phyloP scores from a whole-genome alignment of 768 basidiomycete genomes.

The Leccinum ochraceum region DNA sequence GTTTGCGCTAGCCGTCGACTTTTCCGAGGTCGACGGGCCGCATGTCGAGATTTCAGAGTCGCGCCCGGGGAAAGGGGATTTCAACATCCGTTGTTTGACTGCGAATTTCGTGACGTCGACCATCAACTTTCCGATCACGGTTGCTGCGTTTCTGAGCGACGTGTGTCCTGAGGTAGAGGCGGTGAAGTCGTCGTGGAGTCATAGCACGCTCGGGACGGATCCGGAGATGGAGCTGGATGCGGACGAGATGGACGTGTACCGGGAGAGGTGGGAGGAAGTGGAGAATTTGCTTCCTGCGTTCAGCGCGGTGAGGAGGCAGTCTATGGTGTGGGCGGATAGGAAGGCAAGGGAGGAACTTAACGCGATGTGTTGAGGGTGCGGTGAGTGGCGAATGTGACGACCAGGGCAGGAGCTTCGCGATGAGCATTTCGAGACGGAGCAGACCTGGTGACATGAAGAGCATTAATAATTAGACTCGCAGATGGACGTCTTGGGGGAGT shows the following conservation, averaged over 20 bases:
- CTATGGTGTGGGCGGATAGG: slow-evolving; percentile 7
- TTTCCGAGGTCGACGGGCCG: slow-evolving; percentile 17
- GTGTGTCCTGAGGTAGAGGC: slow-evolving; percentile 21
- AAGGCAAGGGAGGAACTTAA: background rate
- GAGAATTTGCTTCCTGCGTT: slow-evolving; percentile 25
- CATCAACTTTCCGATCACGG: slow-evolving; percentile 17
- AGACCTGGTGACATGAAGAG: background rate
- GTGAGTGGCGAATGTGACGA: background rate
- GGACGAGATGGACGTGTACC: slow-evolving; percentile 13
- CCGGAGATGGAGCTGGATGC: slow-evolving; percentile 1
- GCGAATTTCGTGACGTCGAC: slow-evolving; percentile 25
- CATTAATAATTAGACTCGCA: background rate
- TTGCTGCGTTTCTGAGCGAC: slow-evolving; percentile 30
- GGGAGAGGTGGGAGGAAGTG: slow-evolving; percentile 27
- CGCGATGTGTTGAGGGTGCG: background rate
- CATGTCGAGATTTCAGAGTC: background rate
- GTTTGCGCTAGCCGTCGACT: slow-evolving; percentile 24
- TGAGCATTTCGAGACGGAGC: background rate
- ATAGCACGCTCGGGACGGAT: background rate
- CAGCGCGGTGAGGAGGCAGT: slow-evolving; percentile 21
- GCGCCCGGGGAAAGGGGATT: slow-evolving; percentile 14
- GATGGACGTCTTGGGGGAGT: background rate
- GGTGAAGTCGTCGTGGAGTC: slow-evolving; percentile 19
- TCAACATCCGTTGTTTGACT: slow-evolving; percentile 6
- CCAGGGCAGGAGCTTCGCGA: too few species aligned